phyloP scores from a whole-genome alignment of 1,139 yeast species.

The Scheffersomyces segobiensis region DNA sequence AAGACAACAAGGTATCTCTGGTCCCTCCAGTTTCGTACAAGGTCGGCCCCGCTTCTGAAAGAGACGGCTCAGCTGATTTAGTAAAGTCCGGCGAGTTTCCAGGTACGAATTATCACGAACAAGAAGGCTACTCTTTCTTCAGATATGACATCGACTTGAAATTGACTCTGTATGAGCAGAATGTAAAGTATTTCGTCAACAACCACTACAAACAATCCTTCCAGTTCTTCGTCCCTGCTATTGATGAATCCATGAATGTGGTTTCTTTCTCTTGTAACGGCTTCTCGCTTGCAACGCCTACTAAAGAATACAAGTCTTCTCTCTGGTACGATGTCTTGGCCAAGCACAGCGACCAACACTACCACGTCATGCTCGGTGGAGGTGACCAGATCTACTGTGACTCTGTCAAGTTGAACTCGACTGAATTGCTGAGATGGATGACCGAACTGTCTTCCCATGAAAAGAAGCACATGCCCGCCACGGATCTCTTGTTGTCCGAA shows the following conservation, averaged over 20 bases:
- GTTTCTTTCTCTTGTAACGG: slow-evolving; percentile 90
- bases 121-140: slow-evolving; percentile 58
- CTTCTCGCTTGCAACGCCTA: slow-evolving; percentile 75
- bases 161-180: slow-evolving; percentile 52
- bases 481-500: slow-evolving; percentile 51
- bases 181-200: slow-evolving; percentile 60
- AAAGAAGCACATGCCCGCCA: slow-evolving; percentile 41
- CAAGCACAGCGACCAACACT: slow-evolving; percentile 62
- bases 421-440: slow-evolving; percentile 64
- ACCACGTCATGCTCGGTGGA: slow-evolving; percentile 96
- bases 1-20: slow-evolving; percentile 29
- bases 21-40: slow-evolving; percentile 39
- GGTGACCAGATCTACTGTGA: slow-evolving; percentile 96
- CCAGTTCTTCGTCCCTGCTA: slow-evolving; percentile 61
- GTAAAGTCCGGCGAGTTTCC: slow-evolving; percentile 45
- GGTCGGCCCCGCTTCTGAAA: slow-evolving; percentile 34
- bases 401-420: slow-evolving; percentile 63
- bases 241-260: slow-evolving; percentile 68
- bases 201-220: slow-evolving; percentile 36
- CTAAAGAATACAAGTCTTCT: slow-evolving; percentile 66
- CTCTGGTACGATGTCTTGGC: slow-evolving; percentile 84
- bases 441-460: slow-evolving; percentile 47
- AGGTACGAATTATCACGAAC: slow-evolving; percentile 43
- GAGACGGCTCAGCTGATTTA: slow-evolving; percentile 2
- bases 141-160: slow-evolving; percentile 57